Evolutionary conservation across 2,329 filamentous ascomycete species (phyloP), one percentile per base, ranked within the genome.

Genomic region (Orbilia oligospora): DNA sequence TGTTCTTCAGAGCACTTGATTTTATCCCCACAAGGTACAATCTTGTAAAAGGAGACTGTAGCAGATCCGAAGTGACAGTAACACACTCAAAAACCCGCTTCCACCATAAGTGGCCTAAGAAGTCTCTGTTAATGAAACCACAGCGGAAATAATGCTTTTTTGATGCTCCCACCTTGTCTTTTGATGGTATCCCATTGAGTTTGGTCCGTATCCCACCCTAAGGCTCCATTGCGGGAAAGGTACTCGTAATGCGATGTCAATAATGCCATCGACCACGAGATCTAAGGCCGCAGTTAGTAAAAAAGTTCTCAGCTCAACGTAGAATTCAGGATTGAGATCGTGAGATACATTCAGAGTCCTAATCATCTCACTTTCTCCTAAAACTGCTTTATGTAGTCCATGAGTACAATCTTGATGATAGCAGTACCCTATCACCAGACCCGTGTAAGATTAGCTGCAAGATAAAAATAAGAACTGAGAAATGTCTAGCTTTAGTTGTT

Each of bases 201-300:
- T 24, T 51, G 6, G 20, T n/a, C 38, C 3, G 38, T 3, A n/a
- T 41, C 44, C 4, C n/a, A 5, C 44, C 30, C 44, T 3, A 67
- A 16, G 5, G 14, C 33, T 2, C 48, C 48, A 14, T 38, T 67
- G 2, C 30, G 30, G 16, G 41, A 12, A 30, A 67, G 6, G 18
- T 41, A 67, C 4, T 24, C 10, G 48, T 24, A 67, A 16, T 67
- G 30, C 1, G 46, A 30, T 6, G 46, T 44, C 27, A 67, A 44
- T 12, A 67, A 24, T 8, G 64, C 30, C 48, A 67, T 67, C 6
- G 48, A 67, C 64, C 64, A 67, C 44, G 64, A 48, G 10, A 67
- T 16, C 64, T 67, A 53, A 20, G 2, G 1, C 9, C 4, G 44
- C 1, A 20, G 33, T 36, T 36, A 36, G 33, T 9, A 36, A 12